phyloP scores from a whole-genome alignment of 1,284 basidiomycete genomes.

The Puccinia hordei region DNA sequence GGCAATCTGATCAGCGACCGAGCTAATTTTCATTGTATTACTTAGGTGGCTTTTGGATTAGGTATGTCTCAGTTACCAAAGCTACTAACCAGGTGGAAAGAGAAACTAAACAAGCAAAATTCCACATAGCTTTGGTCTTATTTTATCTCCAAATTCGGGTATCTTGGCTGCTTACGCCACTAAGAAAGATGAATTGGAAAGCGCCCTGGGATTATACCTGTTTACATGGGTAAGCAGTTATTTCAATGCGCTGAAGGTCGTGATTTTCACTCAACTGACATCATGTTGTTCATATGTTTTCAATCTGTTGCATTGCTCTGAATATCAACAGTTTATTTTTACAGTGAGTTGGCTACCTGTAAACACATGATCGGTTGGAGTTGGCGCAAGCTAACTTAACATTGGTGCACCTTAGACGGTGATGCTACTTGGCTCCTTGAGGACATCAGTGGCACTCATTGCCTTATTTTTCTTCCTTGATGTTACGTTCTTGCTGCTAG shows the following conservation, averaged over 20 bases:
- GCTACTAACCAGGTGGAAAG: conserved; percentile 60
- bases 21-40: background rate
- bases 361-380: background rate
- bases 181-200: conserved; percentile 61
- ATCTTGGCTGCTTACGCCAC: conserved; percentile 62
- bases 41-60: conserved; percentile 35
- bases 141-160: conserved; percentile 60
- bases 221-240: conserved; percentile 51
- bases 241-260: background rate
- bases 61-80: background rate
- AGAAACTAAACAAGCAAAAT: conserved; percentile 30
- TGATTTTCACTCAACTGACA: background rate
- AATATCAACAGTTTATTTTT: conserved; percentile 68
- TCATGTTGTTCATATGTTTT: background rate
- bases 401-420: conserved; percentile 54
- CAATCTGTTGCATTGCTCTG: background rate
- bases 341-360: conserved; percentile 61
- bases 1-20: background rate
- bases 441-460: conserved; percentile 70
- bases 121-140: conserved; percentile 54
- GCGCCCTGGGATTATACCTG: conserved; percentile 62
- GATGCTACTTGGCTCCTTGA: conserved; percentile 65
- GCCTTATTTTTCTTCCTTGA: conserved; percentile 74
- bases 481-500: conserved; percentile 63
- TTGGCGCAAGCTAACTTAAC: background rate